Percentiles rank a stretch among this genome's conserved stretches.
Evolutionary conservation across 805 yeast genomes (phyloP).

Genomic region (Starmerella sirachaensis): DNA sequence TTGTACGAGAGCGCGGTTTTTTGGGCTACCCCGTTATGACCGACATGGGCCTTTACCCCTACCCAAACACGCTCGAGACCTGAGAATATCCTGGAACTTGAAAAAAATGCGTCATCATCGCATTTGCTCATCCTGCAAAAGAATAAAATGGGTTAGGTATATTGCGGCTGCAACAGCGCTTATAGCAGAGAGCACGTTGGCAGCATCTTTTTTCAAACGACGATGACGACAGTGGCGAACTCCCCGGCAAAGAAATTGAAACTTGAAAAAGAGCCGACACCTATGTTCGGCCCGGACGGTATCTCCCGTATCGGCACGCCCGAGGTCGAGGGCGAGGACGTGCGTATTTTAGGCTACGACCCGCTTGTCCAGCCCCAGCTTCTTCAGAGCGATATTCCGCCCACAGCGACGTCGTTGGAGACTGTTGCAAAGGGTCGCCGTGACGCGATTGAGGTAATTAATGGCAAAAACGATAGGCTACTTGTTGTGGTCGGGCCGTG

Average conservation of each 20-base stretch:
- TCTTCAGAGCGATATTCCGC: conserved; percentile 70
- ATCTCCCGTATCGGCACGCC: conserved; percentile 19
- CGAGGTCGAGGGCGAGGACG: conserved; percentile 48
- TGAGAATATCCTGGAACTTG: no score
- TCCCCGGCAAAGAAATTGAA: conserved; percentile 10
- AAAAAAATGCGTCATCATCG: no score
- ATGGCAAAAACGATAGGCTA: conserved; percentile 68
- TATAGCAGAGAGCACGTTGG: not conserved
- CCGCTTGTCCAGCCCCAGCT: conserved; percentile 90
- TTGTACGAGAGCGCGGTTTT: no score
- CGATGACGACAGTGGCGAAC: conserved; percentile 3
- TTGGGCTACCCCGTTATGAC: no score
- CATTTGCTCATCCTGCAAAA: no score
- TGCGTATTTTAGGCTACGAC: conserved; percentile 66
- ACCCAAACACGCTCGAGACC: no score
- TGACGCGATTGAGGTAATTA: conserved; percentile 62
- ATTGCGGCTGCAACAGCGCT: no score
- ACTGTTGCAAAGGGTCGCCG: conserved; percentile 68
- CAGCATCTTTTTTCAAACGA: not conserved
- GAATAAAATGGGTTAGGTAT: no score
- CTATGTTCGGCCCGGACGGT: conserved; percentile 29
- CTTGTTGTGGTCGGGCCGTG: conserved; percentile 93
- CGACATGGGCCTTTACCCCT: no score
- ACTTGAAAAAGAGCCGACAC: conserved; percentile 4
- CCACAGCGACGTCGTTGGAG: conserved; percentile 42